Percentiles rank a stretch among this genome's conserved stretches.
Conservation (phyloP, 306 rosid genomes). For the Casuarina glauca region DNA sequence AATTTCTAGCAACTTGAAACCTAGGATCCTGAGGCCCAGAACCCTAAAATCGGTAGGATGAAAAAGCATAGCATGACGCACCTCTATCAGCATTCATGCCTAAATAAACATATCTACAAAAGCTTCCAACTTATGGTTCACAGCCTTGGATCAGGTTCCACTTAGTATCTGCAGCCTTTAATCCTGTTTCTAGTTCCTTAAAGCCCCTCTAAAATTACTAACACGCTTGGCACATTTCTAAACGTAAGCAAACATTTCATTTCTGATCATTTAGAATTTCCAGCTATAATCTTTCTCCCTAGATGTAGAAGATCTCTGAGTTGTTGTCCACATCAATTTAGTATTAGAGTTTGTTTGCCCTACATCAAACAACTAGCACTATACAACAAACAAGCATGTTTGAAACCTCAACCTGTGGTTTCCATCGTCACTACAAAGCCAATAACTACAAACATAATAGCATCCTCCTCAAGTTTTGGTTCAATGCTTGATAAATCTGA, state of each 20-base stretch:
- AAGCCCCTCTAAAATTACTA: neutral
- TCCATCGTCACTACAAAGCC: neutral
- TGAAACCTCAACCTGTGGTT: neutral
- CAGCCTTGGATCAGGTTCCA: neutral
- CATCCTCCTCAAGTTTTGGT: neutral
- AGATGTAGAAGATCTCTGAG: neutral
- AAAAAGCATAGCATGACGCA: neutral
- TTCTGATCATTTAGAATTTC: neutral
- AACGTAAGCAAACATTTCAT: neutral
- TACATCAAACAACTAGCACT: neutral
- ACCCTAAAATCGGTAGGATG: neutral
- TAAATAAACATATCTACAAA: neutral
- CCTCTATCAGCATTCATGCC: neutral
- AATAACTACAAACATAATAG: neutral
- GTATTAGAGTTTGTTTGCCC: neutral
- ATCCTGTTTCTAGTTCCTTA: neutral
- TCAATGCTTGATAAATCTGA: neutral
- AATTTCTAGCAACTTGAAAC: slow-evolving; percentile 8
- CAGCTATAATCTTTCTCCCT: neutral
- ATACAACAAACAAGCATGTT: neutral
- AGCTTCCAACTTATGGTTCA: neutral
- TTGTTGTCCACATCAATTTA: neutral
- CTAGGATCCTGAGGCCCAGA: neutral
- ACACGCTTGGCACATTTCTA: neutral
- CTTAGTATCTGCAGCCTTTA: neutral